phyloP scores from a whole-genome alignment of 805 yeast genomes.

The Wickerhamomyces alni region DNA sequence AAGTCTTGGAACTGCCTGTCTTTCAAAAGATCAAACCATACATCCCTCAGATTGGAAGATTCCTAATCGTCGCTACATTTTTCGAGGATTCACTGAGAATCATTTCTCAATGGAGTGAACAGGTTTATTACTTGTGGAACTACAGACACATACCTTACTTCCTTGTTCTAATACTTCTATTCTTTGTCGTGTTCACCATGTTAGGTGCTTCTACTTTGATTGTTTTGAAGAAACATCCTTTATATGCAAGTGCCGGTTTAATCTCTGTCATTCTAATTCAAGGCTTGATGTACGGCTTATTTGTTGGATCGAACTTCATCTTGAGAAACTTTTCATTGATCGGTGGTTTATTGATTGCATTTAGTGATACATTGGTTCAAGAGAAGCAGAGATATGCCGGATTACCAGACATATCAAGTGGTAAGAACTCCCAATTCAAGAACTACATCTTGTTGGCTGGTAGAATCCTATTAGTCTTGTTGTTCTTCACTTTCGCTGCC shows the following conservation, averaged over 20 bases:
- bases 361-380: slow-evolving; percentile 81
- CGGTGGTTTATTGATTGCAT: slow-evolving; percentile 86
- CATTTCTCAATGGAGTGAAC: slow-evolving; percentile 84
- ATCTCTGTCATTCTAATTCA: slow-evolving; percentile 70
- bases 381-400: slow-evolving; percentile 49
- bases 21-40: slow-evolving; percentile 53
- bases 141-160: slow-evolving; percentile 75
- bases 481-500: slow-evolving; percentile 81
- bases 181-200: slow-evolving; percentile 65
- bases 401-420: slow-evolving; percentile 50
- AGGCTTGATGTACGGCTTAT: slow-evolving; percentile 83
- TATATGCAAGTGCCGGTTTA: slow-evolving; percentile 64
- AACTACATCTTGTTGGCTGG: slow-evolving; percentile 85
- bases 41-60: slow-evolving; percentile 84
- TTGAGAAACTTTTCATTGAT: slow-evolving; percentile 83
- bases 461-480: slow-evolving; percentile 73
- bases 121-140: slow-evolving; percentile 74
- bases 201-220: slow-evolving; percentile 63
- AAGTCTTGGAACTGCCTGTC: slow-evolving; percentile 41
- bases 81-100: slow-evolving; percentile 85
- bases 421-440: slow-evolving; percentile 47
- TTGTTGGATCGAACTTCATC: slow-evolving; percentile 75
- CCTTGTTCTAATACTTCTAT: slow-evolving; percentile 68
- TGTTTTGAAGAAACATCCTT: slow-evolving; percentile 60
- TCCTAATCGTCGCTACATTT: slow-evolving; percentile 89